Evolutionary conservation across 2,329 filamentous ascomycete genomes (phyloP), one percentile per base, ranked within the genome.

Genomic region (Juglanconis sp.): DNA sequence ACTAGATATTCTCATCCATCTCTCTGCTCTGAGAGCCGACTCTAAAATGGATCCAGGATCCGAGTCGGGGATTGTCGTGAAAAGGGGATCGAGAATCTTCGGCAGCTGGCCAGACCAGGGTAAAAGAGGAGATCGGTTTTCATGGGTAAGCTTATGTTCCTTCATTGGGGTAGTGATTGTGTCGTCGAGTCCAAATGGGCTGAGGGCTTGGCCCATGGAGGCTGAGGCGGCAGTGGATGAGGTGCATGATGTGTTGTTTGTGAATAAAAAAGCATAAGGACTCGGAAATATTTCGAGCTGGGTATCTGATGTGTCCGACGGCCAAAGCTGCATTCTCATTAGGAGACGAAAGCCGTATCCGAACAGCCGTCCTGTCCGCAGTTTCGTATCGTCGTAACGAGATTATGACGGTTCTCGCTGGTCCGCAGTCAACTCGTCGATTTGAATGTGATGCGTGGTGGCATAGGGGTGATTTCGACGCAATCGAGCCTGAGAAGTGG

Each of bases 351-450:
- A 59, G 60, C 38, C 52, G 56, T 50, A 56, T 53, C 56, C 35
- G 51, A 35, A 55, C 58, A 51, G 51, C 58, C 51, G 50, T 63
- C 57, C 53, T 40, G 51, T 55, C 61, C 42, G 48, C 47, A 47
- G 50, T 57, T 35, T 58, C 61, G 54, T 63, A 51, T 63, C 61
- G 53, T 63, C 61, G 56, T 61, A 63, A 64, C 62, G 62, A 64
- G 62, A 64, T 62, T 62, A 55, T 55, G 62, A 57, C 62, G 62
- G 53, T 64, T 64, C 62, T 64, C 62, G 60, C 59, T 57, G 56
- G 62, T 64, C 53, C 53, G 38, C 47, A 57, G 38, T 58, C 53
- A 50, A 54, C 48, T 58, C 49, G 60, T 64, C 56, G 60, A 52
- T 53, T 57, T 49, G 54, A 32, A 56, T 54, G 56, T 63, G 62